phyloP scores from a whole-genome alignment of 208 protist species.

The Leptomonas seymouri region DNA sequence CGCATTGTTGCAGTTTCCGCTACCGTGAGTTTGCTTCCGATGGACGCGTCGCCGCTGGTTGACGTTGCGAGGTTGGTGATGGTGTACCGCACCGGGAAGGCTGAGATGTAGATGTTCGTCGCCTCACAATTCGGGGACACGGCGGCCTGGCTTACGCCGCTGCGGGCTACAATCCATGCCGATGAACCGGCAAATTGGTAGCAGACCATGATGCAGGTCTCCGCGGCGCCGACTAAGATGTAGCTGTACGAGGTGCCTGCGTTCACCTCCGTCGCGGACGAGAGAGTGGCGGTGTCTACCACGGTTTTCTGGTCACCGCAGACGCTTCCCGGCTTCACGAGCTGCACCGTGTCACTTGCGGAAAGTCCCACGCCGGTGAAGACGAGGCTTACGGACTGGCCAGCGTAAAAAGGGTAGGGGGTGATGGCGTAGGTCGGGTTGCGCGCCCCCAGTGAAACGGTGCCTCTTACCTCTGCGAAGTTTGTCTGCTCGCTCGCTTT shows the following conservation, averaged over 20 bases:
- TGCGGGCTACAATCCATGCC: slow-evolving; percentile 55
- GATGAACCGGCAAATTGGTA: slow-evolving; percentile 51
- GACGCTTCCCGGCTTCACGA: slow-evolving; percentile 39
- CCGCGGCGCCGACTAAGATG: slow-evolving; percentile 57
- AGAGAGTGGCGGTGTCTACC: slow-evolving; percentile 37
- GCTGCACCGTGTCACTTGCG: slow-evolving; percentile 48
- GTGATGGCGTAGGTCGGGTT: slow-evolving; percentile 78
- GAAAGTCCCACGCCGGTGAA: slow-evolving; percentile 67
- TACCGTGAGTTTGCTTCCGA: slow-evolving; percentile 35
- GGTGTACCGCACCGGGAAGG: slow-evolving; percentile 66
- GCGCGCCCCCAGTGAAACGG: slow-evolving; percentile 49
- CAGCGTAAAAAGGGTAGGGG: slow-evolving; percentile 66
- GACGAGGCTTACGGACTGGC: slow-evolving; percentile 53
- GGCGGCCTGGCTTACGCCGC: slow-evolving; percentile 5
- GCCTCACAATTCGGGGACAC: slow-evolving; percentile 44
- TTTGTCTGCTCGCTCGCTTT: slow-evolving; percentile 34
- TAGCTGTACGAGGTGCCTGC: slow-evolving; percentile 55
- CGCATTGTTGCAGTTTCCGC: slow-evolving; percentile 58
- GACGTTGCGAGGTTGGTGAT: slow-evolving; percentile 24
- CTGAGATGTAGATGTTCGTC: slow-evolving; percentile 61
- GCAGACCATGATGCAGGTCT: slow-evolving; percentile 73
- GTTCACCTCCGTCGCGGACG: slow-evolving; percentile 40
- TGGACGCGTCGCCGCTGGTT: background rate
- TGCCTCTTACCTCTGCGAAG: slow-evolving; percentile 60
- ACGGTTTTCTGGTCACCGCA: slow-evolving; percentile 31